Evolutionary conservation across 2,329 filamentous ascomycete genomes (phyloP).

Genomic region (Aspergillus oerlinghausenensis): DNA sequence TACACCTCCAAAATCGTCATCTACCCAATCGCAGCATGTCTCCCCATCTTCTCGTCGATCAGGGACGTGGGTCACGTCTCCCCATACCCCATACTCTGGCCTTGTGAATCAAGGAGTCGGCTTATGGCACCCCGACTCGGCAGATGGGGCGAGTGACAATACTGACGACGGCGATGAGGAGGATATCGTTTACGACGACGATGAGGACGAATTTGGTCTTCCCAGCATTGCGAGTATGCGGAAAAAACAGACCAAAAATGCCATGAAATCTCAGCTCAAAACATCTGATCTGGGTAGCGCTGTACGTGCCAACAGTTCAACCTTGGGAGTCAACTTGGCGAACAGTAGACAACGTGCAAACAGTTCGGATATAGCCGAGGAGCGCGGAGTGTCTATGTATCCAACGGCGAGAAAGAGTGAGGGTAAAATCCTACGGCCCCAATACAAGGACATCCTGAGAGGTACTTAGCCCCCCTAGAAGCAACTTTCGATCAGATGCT

Average conservation of each 20-base stretch:
- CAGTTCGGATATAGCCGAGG: slow-evolving; percentile 90
- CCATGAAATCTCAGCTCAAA: slow-evolving; percentile 30
- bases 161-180: slow-evolving; percentile 62
- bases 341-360: slow-evolving; percentile 65
- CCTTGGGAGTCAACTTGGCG: slow-evolving; percentile 31
- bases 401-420: slow-evolving; percentile 84
- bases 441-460: slow-evolving; percentile 93
- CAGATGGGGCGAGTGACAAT: slow-evolving; percentile 50
- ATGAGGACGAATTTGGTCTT: slow-evolving; percentile 92
- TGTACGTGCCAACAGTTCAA: slow-evolving; percentile 18
- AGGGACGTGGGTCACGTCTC: slow-evolving; percentile 42
- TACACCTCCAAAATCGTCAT: slow-evolving; percentile 65
- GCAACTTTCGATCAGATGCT: background rate
- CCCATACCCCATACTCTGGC: slow-evolving; percentile 70
- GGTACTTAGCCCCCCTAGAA: slow-evolving; percentile 39
- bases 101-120: slow-evolving; percentile 78
- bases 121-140: slow-evolving; percentile 61
- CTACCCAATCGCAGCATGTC: slow-evolving; percentile 50
- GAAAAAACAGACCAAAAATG: slow-evolving; percentile 55
- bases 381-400: slow-evolving; percentile 76
- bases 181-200: slow-evolving; percentile 75
- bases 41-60: slow-evolving; percentile 48
- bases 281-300: slow-evolving; percentile 42
- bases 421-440: slow-evolving; percentile 90
- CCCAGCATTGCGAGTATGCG: slow-evolving; percentile 91